These are phyloP conservation scores for Aspergillus unguis DNA, from an alignment of 2,329 filamentous ascomycete species.

Conservation along the genomic window DNA sequence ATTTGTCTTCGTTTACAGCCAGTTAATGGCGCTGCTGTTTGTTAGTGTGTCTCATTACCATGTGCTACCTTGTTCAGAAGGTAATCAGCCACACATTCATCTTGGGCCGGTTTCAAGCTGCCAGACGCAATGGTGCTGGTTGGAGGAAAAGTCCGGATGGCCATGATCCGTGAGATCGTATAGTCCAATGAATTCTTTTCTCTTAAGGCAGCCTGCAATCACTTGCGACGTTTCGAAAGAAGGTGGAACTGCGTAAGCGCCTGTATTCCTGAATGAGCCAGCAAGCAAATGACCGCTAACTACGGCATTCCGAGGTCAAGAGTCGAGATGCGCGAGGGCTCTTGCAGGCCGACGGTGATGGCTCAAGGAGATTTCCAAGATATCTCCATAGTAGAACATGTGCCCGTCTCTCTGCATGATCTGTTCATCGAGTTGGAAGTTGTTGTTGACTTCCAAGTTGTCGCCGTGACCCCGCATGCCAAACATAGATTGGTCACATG, in stretches of 20 bases:
- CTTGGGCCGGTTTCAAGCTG: conserved; percentile 21
- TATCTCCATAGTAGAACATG: background rate
- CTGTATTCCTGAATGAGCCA: conserved; percentile 29
- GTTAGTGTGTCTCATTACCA: conserved; percentile 28
- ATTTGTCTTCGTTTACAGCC: conserved; percentile 15
- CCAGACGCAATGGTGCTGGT: conserved; percentile 19
- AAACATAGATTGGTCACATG: conserved; percentile 3
- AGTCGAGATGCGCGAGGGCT: background rate
- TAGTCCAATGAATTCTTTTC: conserved; percentile 24
- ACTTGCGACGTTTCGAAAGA: conserved; percentile 14
- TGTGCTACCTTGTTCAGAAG: conserved; percentile 16
- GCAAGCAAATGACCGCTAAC: conserved; percentile 21
- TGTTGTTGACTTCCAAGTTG: background rate
- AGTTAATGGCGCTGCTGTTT: conserved; percentile 11
- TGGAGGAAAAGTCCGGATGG: conserved; percentile 21
- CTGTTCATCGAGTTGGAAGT: background rate
- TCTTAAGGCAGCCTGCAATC: conserved; percentile 12
- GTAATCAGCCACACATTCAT: conserved; percentile 26
- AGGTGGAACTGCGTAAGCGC: conserved; percentile 35
- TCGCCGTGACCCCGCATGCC: conserved; percentile 1
- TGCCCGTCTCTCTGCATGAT: background rate
- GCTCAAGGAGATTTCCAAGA: too few relatives aligned
- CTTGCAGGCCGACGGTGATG: background rate
- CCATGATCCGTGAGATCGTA: conserved; percentile 2
- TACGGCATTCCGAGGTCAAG: background rate